Evolutionary conservation across 306 rosid species (phyloP).

Genomic region (Malus asiatica): DNA sequence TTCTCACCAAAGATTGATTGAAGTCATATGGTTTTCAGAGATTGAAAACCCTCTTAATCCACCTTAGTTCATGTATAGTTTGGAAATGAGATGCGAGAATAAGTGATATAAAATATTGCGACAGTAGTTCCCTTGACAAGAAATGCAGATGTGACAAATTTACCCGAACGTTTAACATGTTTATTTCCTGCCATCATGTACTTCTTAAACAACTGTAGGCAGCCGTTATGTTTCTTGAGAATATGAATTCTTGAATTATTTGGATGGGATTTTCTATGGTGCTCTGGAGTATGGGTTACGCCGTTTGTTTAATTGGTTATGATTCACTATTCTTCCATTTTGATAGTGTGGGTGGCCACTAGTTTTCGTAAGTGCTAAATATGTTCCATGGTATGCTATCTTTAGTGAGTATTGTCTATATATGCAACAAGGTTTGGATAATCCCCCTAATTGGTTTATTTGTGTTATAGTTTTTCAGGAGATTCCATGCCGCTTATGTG

Average conservation of each 20-base stretch:
- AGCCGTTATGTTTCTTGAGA: not conserved
- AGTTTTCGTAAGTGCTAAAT: not conserved
- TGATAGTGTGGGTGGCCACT: not conserved
- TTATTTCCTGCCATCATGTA: not conserved
- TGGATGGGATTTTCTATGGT: not conserved
- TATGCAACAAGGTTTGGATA: not conserved
- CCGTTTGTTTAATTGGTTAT: not conserved
- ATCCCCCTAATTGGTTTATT: conserved; percentile 9
- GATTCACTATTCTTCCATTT: not conserved
- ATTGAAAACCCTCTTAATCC: not conserved
- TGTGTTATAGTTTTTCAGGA: conserved; percentile 64
- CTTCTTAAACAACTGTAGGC: not conserved
- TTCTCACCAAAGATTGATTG: not conserved
- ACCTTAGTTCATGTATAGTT: not conserved
- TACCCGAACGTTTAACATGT: not conserved
- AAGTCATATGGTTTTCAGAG: not conserved
- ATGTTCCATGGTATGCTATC: not conserved
- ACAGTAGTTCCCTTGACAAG: conserved; percentile 1
- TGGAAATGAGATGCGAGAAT: not conserved
- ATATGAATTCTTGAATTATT: not conserved
- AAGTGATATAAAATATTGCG: not conserved
- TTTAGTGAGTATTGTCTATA: not conserved
- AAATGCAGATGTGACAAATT: not conserved
- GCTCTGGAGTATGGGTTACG: not conserved
- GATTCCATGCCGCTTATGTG: conserved; percentile 79